Base-by-base conservation (phyloP, 768 basidiomycete species). In the Lentinula sp. region DNA sequence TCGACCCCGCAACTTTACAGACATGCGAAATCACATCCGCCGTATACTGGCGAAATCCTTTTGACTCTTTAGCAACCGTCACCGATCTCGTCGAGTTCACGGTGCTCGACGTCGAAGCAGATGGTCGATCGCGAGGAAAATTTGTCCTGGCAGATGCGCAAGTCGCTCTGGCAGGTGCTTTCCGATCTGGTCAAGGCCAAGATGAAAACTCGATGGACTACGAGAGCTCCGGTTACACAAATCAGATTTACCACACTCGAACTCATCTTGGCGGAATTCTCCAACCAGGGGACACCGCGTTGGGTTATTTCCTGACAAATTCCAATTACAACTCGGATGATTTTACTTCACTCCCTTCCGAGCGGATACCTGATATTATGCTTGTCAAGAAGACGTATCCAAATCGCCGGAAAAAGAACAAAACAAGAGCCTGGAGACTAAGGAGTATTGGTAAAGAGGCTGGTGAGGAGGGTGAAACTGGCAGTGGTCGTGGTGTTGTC, bases 301-400 rank as follows among this genome's bases (percentile, higher is more conserved):
- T 98, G 57, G 97, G 97, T 0, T 99, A 93, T 78, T 86, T 90
- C 73, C 82, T 98, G 62, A 87, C 88, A 8, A 86, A 90, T 62
- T 77, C 88, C 63, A 99, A 99, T 77, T 97, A 88, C 81, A 99
- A 98, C 79, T 92, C 89, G 61, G 86, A 90, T 61, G 86, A 87
- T 60, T 98, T 88, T 68, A 85, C 92, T 5, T 73, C 79, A 32
- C 78, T 97, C 23, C 79, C 83, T 1, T 63, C 76, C 28, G 80
- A 81, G 18, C 84, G 89, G 42, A 80, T 96, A 58, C 97, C 96
- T 2, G 95, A 98, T 67, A 86, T 97, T 64, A 84, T 99, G 37
- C 84, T 99, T 15, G 89, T 97, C 63, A 91, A 92, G 78, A 98
- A 99, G 80, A 83, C 92, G 52, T 98, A 98, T 74, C 96, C 95